phyloP scores from a whole-genome alignment of 106 monocot genomes.

The Acorus gramineus region DNA sequence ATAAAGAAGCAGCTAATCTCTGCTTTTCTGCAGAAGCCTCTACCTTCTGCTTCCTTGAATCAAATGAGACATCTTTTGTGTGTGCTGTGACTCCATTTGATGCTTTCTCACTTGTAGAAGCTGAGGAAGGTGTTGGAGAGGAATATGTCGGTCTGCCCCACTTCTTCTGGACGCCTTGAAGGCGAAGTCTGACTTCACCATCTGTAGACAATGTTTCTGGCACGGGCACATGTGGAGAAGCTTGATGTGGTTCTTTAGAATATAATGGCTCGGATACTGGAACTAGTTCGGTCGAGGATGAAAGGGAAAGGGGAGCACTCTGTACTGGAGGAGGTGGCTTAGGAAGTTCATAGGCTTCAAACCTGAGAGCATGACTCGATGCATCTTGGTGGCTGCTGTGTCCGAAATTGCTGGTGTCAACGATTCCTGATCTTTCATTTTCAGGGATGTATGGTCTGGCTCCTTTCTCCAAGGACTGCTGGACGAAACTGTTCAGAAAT shows the following conservation, averaged over 20 bases:
- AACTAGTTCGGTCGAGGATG: conserved; percentile 36
- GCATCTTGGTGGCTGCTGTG: conserved; percentile 51
- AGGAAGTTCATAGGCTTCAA: conserved; percentile 93
- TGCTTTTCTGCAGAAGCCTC: conserved; percentile 91
- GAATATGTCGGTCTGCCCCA: conserved; percentile 88
- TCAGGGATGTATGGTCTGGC: conserved; percentile 76
- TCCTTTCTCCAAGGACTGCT: conserved; percentile 70
- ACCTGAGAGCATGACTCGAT: conserved; percentile 52
- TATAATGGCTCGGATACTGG: conserved; percentile 37
- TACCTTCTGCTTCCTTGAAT: conserved; percentile 38
- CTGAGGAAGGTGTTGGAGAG: conserved; percentile 32
- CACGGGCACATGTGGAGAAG: conserved; percentile 12
- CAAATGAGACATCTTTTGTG: conserved; percentile 25
- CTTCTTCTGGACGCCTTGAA: conserved; percentile 87
- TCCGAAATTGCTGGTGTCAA: conserved; percentile 25
- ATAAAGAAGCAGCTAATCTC: conserved; percentile 81
- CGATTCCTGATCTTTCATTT: conserved; percentile 47
- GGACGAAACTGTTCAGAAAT: conserved; percentile 59
- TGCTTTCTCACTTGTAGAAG: conserved; percentile 22
- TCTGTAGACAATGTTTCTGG: conserved; percentile 33
- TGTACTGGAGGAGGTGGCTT: conserved; percentile 34
- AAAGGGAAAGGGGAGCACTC: conserved; percentile 11
- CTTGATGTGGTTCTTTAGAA: conserved; percentile 25
- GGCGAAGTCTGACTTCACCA: conserved; percentile 48
- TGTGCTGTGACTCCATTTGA: conserved; percentile 41